Evolutionary conservation across 768 basidiomycete genomes (phyloP).

Genomic region (Mycena alexandri): DNA sequence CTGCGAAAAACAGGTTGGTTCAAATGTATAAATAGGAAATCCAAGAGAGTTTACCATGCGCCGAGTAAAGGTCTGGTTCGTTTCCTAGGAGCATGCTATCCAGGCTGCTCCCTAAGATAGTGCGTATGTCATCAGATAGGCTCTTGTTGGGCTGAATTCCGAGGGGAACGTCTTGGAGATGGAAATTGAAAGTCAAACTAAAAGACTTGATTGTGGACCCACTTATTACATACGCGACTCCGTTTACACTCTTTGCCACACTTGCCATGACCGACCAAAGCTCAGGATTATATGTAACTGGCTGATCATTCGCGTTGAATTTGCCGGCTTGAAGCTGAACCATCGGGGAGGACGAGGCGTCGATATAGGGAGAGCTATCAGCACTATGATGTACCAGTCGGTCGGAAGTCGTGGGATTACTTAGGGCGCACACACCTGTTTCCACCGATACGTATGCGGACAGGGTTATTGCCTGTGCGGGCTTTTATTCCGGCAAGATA

Average conservation of each 20-base stretch:
- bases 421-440: conserved; percentile 44
- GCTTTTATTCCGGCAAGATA: conserved; percentile 68
- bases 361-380: conserved; percentile 58
- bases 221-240: conserved; percentile 50
- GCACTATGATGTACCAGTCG: conserved; percentile 40
- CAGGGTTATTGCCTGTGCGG: conserved; percentile 56
- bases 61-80: conserved; percentile 72
- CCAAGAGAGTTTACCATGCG: conserved; percentile 43
- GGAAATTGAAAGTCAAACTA: conserved; percentile 19
- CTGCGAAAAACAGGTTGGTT: neutral
- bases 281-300: conserved; percentile 60
- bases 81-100: conserved; percentile 66
- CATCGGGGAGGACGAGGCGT: conserved; percentile 56
- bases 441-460: conserved; percentile 65
- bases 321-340: conserved; percentile 50
- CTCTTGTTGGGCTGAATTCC: conserved; percentile 26
- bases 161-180: conserved; percentile 27
- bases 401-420: neutral
- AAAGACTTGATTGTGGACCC: conserved; percentile 22
- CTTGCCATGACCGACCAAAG: conserved; percentile 61
- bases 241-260: conserved; percentile 48
- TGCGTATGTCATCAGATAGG: conserved; percentile 50
- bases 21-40: no score
- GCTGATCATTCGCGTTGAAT: conserved; percentile 59
- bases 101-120: conserved; percentile 52